A percentile compares a stretch with the other conserved stretches of the same genome.
phyloP scores from a whole-genome alignment of 768 basidiomycete genomes.

The Tulasnella sp. region DNA sequence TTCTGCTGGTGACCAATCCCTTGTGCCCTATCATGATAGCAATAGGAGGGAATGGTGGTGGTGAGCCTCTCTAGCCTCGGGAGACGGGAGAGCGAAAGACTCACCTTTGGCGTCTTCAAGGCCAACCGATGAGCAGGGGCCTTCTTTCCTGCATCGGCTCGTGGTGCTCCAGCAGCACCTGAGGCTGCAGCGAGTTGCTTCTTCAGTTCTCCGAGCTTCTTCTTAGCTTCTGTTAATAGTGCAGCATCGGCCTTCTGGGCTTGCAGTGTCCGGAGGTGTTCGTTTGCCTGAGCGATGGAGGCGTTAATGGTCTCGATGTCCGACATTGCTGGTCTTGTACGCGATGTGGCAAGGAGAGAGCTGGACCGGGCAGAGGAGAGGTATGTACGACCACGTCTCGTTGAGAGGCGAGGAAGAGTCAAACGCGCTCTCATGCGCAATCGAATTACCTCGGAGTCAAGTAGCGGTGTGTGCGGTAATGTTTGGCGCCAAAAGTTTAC shows the following conservation, averaged over 20 bases:
- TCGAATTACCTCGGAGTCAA: slow-evolving; percentile 9
- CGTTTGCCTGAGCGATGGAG: slow-evolving; percentile 27
- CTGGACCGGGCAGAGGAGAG: neutral
- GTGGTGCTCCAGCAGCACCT: slow-evolving; percentile 38
- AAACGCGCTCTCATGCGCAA: slow-evolving; percentile 10
- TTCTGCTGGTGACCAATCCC: slow-evolving; percentile 89
- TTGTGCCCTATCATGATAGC: slow-evolving; percentile 63
- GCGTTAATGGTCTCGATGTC: slow-evolving; percentile 25
- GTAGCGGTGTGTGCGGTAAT: neutral
- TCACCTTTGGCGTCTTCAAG: slow-evolving; percentile 91
- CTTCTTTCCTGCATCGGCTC: slow-evolving; percentile 52
- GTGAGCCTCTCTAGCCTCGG: neutral
- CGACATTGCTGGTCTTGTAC: slow-evolving; percentile 5
- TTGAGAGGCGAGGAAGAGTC: slow-evolving; percentile 12
- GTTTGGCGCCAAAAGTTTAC: slow-evolving; percentile 5
- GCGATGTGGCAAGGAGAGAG: slow-evolving; percentile 2
- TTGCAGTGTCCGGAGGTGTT: slow-evolving; percentile 28
- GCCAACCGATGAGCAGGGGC: slow-evolving; percentile 49
- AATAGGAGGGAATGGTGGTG: neutral
- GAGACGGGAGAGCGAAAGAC: slow-evolving; percentile 31
- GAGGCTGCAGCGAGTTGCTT: slow-evolving; percentile 31
- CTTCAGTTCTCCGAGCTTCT: slow-evolving; percentile 45
- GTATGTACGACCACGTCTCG: slow-evolving; percentile 8
- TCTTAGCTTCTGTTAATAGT: slow-evolving; percentile 58
- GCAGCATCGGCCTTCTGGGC: slow-evolving; percentile 48